Evolutionary conservation across 768 basidiomycete genomes (phyloP).

Genomic region (Tubosaeta sp.): DNA sequence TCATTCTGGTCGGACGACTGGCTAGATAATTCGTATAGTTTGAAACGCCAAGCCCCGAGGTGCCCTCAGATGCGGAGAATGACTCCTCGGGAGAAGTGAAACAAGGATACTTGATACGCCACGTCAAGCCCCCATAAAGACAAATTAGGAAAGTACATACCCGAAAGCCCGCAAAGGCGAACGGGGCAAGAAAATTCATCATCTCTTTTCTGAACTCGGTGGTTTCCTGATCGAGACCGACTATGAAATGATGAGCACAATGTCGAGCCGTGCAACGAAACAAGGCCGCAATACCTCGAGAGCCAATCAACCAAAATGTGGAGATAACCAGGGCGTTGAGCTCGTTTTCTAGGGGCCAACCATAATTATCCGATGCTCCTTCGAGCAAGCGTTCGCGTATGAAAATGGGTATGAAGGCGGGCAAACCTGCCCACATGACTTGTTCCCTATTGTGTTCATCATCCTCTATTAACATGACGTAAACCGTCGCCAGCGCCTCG

Average conservation of each 20-base stretch:
- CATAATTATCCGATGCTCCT: constrained; percentile 35
- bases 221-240: constrained; percentile 32
- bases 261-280: not conserved
- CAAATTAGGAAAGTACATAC: constrained; percentile 31
- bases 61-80: constrained; percentile 20
- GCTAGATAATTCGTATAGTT: constrained; percentile 27
- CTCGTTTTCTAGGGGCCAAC: constrained; percentile 48
- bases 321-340: constrained; percentile 44
- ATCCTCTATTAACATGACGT: constrained; percentile 56
- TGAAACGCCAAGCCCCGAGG: constrained; percentile 13
- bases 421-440: constrained; percentile 41
- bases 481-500: constrained; percentile 49
- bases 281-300: constrained; percentile 17
- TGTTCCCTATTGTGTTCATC: constrained; percentile 47
- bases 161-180: constrained; percentile 46
- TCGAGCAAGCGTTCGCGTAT: constrained; percentile 38
- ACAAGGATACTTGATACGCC: constrained; percentile 32
- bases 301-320: constrained; percentile 45
- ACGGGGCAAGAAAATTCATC: constrained; percentile 38
- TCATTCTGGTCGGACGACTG: constrained; percentile 26
- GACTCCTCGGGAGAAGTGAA: constrained; percentile 35
- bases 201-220: constrained; percentile 30
- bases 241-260: constrained; percentile 6
- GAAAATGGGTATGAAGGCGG: constrained; percentile 37
- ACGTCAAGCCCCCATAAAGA: constrained; percentile 7